Conservation (phyloP, 2,329 filamentous ascomycete species). For the Huntiella decipiens region DNA sequence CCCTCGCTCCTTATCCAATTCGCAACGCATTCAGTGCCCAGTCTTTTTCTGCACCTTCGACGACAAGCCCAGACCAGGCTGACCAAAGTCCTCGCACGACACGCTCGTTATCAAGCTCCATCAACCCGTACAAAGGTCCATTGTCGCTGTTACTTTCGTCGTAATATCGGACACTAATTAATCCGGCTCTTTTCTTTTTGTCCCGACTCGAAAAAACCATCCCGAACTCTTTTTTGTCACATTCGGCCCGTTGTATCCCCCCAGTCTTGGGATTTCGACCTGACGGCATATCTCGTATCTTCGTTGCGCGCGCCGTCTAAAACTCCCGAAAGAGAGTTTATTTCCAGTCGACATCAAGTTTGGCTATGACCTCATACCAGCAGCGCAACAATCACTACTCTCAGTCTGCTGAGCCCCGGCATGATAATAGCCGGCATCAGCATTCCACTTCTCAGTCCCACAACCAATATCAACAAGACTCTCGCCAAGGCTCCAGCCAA, state of each 20-base stretch:
- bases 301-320: neutral
- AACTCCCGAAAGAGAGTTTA: neutral
- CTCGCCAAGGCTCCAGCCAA: slow-evolving; percentile 56
- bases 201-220: neutral
- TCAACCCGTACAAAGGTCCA: neutral
- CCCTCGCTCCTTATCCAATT: too few species aligned
- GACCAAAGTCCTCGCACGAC: too few species aligned
- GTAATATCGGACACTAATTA: too few species aligned
- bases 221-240: neutral
- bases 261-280: neutral
- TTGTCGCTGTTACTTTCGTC: neutral
- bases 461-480: slow-evolving; percentile 20
- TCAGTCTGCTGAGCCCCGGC: slow-evolving; percentile 8
- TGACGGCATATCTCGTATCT: slow-evolving; percentile 1
- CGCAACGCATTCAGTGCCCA: too few species aligned
- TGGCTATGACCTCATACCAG: slow-evolving; percentile 11
- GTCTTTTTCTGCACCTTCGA: too few species aligned
- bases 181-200: neutral
- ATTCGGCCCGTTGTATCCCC: neutral
- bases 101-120: too few species aligned
- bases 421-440: slow-evolving; percentile 7
- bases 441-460: slow-evolving; percentile 8
- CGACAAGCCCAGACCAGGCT: too few species aligned
- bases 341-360: neutral
- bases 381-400: slow-evolving; percentile 9